phyloP scores from a whole-genome alignment of 768 basidiomycete species.

The Tylopilus cervinicoccineus region DNA sequence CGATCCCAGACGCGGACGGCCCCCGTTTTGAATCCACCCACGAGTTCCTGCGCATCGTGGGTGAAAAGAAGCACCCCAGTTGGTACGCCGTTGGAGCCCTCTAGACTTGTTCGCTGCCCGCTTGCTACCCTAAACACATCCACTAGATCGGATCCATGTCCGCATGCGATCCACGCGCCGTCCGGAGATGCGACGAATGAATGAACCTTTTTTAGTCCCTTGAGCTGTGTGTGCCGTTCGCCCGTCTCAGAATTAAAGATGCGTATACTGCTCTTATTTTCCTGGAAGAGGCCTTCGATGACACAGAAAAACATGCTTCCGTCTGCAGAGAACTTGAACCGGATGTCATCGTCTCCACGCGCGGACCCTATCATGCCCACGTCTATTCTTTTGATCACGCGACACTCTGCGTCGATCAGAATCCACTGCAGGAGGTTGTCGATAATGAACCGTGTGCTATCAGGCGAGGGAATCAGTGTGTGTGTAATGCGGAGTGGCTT shows the following conservation, averaged over 20 bases:
- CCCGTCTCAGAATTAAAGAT: constrained; percentile 12
- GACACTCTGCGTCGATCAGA: constrained; percentile 4
- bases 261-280: constrained; percentile 7
- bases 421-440: not conserved
- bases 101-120: not conserved
- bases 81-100: not conserved
- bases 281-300: not conserved
- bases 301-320: constrained; percentile 6
- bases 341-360: not conserved
- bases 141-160: constrained; percentile 1
- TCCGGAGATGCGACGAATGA: constrained; percentile 1
- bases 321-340: constrained; percentile 12
- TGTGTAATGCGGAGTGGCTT: not conserved
- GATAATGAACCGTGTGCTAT: constrained; percentile 12
- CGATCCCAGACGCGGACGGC: constrained; percentile 21
- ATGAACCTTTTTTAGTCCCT: constrained; percentile 7
- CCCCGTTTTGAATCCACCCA: constrained; percentile 17
- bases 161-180: constrained; percentile 10
- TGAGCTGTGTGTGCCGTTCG: constrained; percentile 4
- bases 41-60: constrained; percentile 8
- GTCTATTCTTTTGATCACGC: constrained; percentile 7
- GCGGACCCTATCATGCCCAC: not conserved
- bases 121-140: constrained; percentile 1
- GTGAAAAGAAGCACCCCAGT: constrained; percentile 15
- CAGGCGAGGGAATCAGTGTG: not conserved